Percentiles rank a stretch among this genome's conserved stretches.
Evolutionary conservation across 345 rosid genomes (phyloP).

Genomic region (Moricandia moricandioides): DNA sequence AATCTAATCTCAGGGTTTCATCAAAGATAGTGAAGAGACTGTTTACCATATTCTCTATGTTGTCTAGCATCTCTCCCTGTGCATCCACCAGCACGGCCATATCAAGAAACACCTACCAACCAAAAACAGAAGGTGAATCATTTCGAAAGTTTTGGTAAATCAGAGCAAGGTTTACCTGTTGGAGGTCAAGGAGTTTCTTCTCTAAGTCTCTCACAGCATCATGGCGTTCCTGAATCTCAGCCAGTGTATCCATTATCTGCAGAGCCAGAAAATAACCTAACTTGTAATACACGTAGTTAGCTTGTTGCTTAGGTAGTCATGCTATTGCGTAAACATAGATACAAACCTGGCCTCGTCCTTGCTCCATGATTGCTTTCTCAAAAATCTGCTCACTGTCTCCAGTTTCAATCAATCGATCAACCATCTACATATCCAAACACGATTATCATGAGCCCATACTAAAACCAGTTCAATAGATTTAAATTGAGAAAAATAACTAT

Average conservation of each 20-base stretch:
- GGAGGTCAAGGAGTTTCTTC: constrained; percentile 79
- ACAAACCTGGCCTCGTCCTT: constrained; percentile 90
- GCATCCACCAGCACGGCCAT: constrained; percentile 96
- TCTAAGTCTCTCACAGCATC: constrained; percentile 87
- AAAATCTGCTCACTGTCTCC: constrained; percentile 94
- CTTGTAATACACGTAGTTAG: neutral
- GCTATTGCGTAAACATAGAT: neutral
- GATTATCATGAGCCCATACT: neutral
- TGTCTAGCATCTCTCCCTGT: constrained; percentile 91
- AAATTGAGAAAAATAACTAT: neutral
- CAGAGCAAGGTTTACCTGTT: constrained; percentile 55
- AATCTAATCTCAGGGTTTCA: neutral
- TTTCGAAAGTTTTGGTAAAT: neutral
- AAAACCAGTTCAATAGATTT: neutral
- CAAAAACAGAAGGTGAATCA: neutral
- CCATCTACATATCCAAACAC: constrained; percentile 49
- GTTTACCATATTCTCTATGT: constrained; percentile 82
- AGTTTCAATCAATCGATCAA: constrained; percentile 82
- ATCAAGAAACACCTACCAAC: constrained; percentile 79
- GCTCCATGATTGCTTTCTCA: constrained; percentile 85
- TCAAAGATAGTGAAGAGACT: neutral
- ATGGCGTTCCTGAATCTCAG: constrained; percentile 99
- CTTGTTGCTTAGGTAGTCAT: constrained; percentile 1
- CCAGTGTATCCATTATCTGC: constrained; percentile 89
- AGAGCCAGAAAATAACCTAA: neutral